Base-by-base conservation (phyloP, 768 basidiomycete genomes). In the Coprinellus micaceus region DNA sequence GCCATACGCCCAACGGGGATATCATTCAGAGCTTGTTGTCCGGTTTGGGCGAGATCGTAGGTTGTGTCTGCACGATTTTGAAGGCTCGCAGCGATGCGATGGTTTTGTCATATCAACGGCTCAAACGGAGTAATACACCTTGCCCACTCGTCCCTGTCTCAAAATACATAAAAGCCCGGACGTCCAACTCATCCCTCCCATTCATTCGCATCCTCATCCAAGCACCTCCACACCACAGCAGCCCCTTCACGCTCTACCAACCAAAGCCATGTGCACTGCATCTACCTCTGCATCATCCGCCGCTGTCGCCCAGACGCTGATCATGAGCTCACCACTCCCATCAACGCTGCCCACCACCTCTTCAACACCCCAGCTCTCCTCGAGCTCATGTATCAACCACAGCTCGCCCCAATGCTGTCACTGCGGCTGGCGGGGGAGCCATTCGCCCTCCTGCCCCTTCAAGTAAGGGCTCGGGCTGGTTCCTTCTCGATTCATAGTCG, bases 361-460 rank as follows among this genome's bases (percentile, higher is more conserved):
- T 36, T 15, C 61, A 64, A 62, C 63, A 48, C 60, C 59, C 53
- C 60, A 64, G 12, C 57, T 58, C 11, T 30, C 37, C 51, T 59
- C 69, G 58, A 53, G 61, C 58, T 59, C 71, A 48, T 66, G 72
- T 33, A 67, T 76, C 52, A 72, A 82, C 73, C 74, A 77, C 63
- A 82, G 79, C 74, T 76, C 82, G n/a, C 85, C 88, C 58, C 86
- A 88, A 68, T 89, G 88, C 73, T 88, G 85, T 77, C 85, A 88
- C 67, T 89, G 88, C 60, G 86, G 86, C 62, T 85, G 77, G 77
- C 83, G 87, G 63, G 86, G 85, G 37, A 66, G 74, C 57, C 79
- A 81, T 63, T 67, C 82, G 25, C 80, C 83, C 33, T 77, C 73
- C 64, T 88, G 86, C 75, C 85, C 85, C 41, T 86, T 86, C 83